phyloP scores from a whole-genome alignment of 768 basidiomycete genomes.

The Porpolomopsis calyptriformis region DNA sequence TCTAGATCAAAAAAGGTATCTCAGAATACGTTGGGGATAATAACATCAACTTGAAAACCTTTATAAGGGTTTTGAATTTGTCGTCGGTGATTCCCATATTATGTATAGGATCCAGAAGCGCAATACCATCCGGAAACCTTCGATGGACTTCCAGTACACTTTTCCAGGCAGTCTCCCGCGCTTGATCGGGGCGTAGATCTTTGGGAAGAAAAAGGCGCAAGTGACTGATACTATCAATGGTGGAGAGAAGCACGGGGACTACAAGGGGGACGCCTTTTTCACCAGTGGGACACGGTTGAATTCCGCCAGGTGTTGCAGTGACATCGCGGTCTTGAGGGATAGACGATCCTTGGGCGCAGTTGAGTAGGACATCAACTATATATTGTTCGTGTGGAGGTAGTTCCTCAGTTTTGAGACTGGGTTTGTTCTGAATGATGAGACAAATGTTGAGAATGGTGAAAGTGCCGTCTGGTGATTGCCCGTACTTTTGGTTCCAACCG shows the following conservation, averaged over 20 bases:
- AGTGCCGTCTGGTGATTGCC: constrained; percentile 8
- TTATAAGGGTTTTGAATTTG: constrained; percentile 77
- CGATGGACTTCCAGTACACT: constrained; percentile 84
- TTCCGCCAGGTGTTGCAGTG: constrained; percentile 52
- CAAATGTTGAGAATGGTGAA: not conserved
- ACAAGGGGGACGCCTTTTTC: constrained; percentile 77
- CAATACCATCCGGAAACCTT: constrained; percentile 79
- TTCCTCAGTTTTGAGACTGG: constrained; percentile 58
- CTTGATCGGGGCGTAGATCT: constrained; percentile 66
- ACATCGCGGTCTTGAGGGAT: constrained; percentile 50
- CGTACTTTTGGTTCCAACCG: constrained; percentile 68
- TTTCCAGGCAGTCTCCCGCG: constrained; percentile 81
- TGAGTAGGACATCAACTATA: constrained; percentile 83
- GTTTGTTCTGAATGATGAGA: constrained; percentile 38
- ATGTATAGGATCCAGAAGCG: constrained; percentile 80
- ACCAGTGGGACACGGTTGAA: constrained; percentile 62
- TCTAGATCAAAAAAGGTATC: constrained; percentile 33
- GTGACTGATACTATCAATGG: constrained; percentile 77
- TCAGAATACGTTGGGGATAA: not conserved
- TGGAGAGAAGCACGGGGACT: constrained; percentile 80
- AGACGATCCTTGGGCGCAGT: constrained; percentile 55
- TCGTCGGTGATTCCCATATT: constrained; percentile 96
- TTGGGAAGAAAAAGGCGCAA: constrained; percentile 84
- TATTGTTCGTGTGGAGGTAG: constrained; percentile 82
- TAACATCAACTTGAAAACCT: constrained; percentile 34